Evolutionary conservation across 768 basidiomycete genomes (phyloP), one percentile per base, ranked within the genome.

Genomic region (Podaxis pistillaris): DNA sequence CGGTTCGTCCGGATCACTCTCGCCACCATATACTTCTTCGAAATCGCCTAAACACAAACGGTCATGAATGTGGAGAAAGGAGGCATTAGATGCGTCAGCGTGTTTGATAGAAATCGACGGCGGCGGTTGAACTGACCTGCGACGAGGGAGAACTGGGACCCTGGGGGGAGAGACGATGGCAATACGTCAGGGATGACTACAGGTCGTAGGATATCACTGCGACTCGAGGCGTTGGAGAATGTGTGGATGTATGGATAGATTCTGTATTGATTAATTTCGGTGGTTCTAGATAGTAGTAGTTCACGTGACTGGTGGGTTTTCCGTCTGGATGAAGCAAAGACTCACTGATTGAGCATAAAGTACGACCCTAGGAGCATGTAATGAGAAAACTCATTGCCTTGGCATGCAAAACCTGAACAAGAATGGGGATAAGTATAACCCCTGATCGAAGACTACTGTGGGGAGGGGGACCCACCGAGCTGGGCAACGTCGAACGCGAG

Each of bases 311-410:
- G 13, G 13, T 24, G 19, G 12, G 49, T 50, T 55, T 24, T 13
- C 41, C 49, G 15, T 36, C 19, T 49, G n/a, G 51, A 17, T 50
- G 54, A 41, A 52, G 38, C 24, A 15, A 17, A 56, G 53, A 50
- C 82, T 9, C 68, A 94, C 94, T 83, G 83, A 71, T 98, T 98
- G 54, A 98, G 78, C 19, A 97, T 86, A 71, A 90, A 91, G 70
- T 88, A 89, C 3, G 96, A 97, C 1, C 91, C 81, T 4, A 98
- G 85, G 12, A 98, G 83, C 94, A 96, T 96, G 74, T 93, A 94
- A 66, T 96, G 91, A 36, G 93, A 94, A 72, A 97, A 97, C 74
- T 98, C 96, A 71, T 97, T 97, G 22, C 91, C 95, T 73, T 96
- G 95, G 66, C 91, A 94, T 1, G 90, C 76, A 67, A 94, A 98